phyloP scores from a whole-genome alignment of 805 yeast species.

The Metschnikowia anglica region DNA sequence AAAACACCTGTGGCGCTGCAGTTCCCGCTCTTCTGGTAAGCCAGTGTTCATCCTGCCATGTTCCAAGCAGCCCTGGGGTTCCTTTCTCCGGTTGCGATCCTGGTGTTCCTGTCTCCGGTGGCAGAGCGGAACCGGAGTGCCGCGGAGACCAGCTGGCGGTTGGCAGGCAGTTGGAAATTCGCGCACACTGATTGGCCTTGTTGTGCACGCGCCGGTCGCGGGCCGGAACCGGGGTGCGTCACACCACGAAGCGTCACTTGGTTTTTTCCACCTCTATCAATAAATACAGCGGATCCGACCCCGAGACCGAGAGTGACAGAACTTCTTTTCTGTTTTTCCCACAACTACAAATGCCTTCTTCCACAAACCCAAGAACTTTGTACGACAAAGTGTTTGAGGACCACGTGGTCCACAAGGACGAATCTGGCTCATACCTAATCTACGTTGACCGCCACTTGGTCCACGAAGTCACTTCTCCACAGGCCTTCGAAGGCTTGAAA shows the following conservation, averaged over 20 bases:
- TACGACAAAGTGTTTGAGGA: constrained; percentile 96
- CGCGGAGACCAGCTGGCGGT: not conserved
- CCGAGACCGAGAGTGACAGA: not conserved
- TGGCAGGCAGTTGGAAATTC: constrained; percentile 4
- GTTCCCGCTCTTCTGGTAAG: too few species aligned
- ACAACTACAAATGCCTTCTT: constrained; percentile 11
- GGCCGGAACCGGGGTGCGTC: constrained; percentile 20
- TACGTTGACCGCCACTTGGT: constrained; percentile 97
- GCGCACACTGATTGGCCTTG: constrained; percentile 14
- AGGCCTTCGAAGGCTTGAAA: constrained; percentile 93
- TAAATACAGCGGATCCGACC: not conserved
- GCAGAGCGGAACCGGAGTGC: too few species aligned
- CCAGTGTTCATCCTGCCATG: too few species aligned
- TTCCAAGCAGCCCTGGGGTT: too few species aligned
- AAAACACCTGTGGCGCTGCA: too few species aligned
- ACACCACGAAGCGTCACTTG: not conserved
- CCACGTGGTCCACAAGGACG: constrained; percentile 89
- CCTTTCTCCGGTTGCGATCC: too few species aligned
- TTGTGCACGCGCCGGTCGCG: constrained; percentile 16
- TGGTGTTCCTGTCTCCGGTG: too few species aligned
- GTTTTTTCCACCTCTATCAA: not conserved
- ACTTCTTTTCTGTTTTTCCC: not conserved
- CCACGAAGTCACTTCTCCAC: constrained; percentile 98
- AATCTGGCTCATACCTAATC: constrained; percentile 78
- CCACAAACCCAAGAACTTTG: constrained; percentile 48